A percentile compares a stretch with the other conserved stretches of the same genome.
Conservation (phyloP, 2,329 filamentous ascomycete genomes). For the Paecilomyces dactylethromorphus region DNA sequence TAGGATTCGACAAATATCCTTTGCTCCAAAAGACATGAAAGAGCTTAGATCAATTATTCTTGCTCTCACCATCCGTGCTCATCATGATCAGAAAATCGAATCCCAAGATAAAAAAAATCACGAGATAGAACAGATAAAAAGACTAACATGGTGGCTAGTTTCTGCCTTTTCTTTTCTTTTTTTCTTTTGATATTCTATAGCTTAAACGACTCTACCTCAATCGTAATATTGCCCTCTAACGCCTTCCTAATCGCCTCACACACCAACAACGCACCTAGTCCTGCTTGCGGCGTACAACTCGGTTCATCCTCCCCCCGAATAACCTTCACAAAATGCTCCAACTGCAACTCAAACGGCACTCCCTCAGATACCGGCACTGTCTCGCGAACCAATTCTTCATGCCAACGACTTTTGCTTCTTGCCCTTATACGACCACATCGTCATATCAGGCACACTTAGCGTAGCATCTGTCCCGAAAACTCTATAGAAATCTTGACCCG, state of each 20-base stretch:
- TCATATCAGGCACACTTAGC: slow-evolving; percentile 51
- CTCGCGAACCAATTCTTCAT: slow-evolving; percentile 26
- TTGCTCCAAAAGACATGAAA: not conserved
- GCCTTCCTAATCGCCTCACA: not conserved
- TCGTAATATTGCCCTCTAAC: not conserved
- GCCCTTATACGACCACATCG: slow-evolving; percentile 41
- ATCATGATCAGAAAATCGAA: not conserved
- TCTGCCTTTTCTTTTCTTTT: no score
- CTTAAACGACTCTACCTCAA: not conserved
- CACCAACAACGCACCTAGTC: slow-evolving; percentile 46
- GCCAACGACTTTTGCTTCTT: slow-evolving; percentile 40
- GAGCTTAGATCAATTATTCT: not conserved
- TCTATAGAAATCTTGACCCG: slow-evolving; percentile 43
- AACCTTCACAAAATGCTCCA: slow-evolving; percentile 47
- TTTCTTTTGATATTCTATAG: not conserved
- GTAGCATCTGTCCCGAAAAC: slow-evolving; percentile 49
- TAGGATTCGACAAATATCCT: no score
- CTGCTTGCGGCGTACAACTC: slow-evolving; percentile 44
- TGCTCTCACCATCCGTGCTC: not conserved
- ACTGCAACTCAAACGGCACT: slow-evolving; percentile 48
- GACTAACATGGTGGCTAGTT: not conserved
- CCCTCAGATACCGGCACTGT: slow-evolving; percentile 18
- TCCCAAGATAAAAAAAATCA: not conserved
- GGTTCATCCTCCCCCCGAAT: slow-evolving; percentile 37
- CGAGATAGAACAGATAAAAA: not conserved